Base-by-base conservation (phyloP, 225 moss, liverwort and hornwort species). In the Physcomitrium patens region DNA sequence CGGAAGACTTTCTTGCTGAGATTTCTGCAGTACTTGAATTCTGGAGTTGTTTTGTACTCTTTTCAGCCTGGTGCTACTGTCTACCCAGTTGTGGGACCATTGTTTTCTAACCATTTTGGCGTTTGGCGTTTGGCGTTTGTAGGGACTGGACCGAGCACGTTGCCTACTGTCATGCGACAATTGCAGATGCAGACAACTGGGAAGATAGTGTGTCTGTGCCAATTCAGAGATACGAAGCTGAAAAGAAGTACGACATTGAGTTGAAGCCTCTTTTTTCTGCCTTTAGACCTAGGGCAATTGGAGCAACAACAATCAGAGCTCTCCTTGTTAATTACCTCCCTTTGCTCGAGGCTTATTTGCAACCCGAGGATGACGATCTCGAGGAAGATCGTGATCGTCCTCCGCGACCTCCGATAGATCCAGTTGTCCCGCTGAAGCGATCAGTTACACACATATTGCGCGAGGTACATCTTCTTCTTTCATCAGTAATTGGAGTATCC, bases 241-340 rank as follows among this genome's bases (percentile, higher is more conserved):
- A 50, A 24, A 95, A 99, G 83, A 85, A 81, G 16, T 99, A 99
- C 60, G 81, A 91, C 67, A 86, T 99, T 62, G 99, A 93, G 81
- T 77, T 99, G 86, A 99, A 95, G 73, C 95, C 99, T 26, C 63
- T 99, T 26, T 91, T 95, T 73, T 99, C 99, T 75, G 99, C 99
- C n/a, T 99, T 99, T 82, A 89, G 87, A 83, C 92, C 87, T 9
- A 90, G 86, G 86, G 95, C 95, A 63, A 80, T 99, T 49, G 99
- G 86, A 48, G 99, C 99, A 68, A 99, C 99, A 24, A 88, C 93
- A 2, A 59, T 91, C 27, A 85, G 99, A 82, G 93, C 91, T 27
- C 79, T 90, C 49, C 81, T 99, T 59, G 90, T 99, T 15, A 99
- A 99, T 50, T 99, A 84, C 67, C 82, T 95, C 23, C 93, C 99